Evolutionary conservation across 495 filamentous ascomycete species (phyloP), one percentile per base, ranked within the genome.

Genomic region (Podospora appendiculata): DNA sequence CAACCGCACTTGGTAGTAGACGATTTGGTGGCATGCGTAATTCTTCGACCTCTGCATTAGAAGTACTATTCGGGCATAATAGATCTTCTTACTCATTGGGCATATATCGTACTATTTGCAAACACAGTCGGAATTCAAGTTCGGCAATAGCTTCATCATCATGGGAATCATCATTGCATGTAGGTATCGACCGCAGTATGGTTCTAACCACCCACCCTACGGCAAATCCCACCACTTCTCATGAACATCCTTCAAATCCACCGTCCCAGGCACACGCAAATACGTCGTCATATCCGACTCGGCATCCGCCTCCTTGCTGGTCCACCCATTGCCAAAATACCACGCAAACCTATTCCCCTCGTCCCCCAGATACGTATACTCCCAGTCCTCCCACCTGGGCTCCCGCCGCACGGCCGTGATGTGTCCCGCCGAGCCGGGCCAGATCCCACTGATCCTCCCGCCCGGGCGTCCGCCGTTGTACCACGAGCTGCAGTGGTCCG

Each of bases 371-470:
- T 83, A 81, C 50, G 73, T 74, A 62, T 83, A 87, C 51, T 88
- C 84, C 69, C 72, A 88, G 59, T 89, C 85, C 65, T 89, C 85
- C 82, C 83, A 88, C 12, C 85, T 68, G 1, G 83, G 83, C 44
- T 84, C 77, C 18, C 77, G 63, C 4, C 79, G 68, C 25, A 82
- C 70, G 17, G 75, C 74, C 10, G 80, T 81, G 25, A 77, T 63
- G 56, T 82, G 79, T 1, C 79, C 65, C 4, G 81, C 79, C 63
- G 77, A 82, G 0, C 83, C 84, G 0, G 86, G 86, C 74, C 85
- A 89, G 14, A 86, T 57, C 0, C 81, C 85, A 52, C 81, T 79
- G 18, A 88, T 78, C 18, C 77, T 61, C 2, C 70, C 73, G 0
- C 79, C 80, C 0, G 81, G 78, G 9, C 69, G 60, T 0, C 82